Conservation (phyloP, 345 rosid species). For the Ceriops zippeliana region DNA sequence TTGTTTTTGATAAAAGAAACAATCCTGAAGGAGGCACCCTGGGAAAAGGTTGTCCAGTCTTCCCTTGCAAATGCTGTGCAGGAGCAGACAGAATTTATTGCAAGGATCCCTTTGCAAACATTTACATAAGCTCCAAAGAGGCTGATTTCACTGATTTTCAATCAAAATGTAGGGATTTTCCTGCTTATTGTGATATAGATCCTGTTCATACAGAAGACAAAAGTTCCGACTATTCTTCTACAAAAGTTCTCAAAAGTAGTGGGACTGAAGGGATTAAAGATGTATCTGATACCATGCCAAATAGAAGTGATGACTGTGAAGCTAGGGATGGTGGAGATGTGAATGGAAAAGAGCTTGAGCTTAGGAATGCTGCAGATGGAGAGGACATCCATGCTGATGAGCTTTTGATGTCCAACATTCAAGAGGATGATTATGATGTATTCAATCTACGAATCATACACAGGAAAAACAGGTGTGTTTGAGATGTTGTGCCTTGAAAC, state of each 20-base stretch:
- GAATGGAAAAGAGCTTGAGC: slow-evolving; percentile 32
- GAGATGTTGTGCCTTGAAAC: slow-evolving; percentile 1
- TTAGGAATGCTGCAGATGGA: slow-evolving; percentile 31
- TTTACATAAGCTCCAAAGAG: slow-evolving; percentile 22
- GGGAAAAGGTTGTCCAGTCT: slow-evolving; percentile 15
- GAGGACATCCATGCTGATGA: slow-evolving; percentile 43
- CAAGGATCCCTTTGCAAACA: slow-evolving; percentile 17
- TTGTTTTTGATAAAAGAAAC: slow-evolving; percentile 23
- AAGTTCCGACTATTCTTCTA: slow-evolving; percentile 14
- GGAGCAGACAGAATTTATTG: slow-evolving; percentile 16
- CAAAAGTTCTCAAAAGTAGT: slow-evolving; percentile 13
- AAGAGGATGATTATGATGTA: slow-evolving; percentile 72
- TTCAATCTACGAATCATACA: slow-evolving; percentile 81
- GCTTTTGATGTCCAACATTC: slow-evolving; percentile 31
- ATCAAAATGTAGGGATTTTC: slow-evolving; percentile 17
- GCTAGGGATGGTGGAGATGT: slow-evolving; percentile 25
- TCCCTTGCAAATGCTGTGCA: slow-evolving; percentile 24
- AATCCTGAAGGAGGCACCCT: slow-evolving; percentile 16
- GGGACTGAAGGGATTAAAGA: slow-evolving; percentile 27
- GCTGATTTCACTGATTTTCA: slow-evolving; percentile 20
- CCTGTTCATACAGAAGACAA: slow-evolving; percentile 7
- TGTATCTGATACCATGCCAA: slow-evolving; percentile 14
- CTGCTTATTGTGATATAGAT: slow-evolving; percentile 16
- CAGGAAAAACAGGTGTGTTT: slow-evolving; percentile 75
- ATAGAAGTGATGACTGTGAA: slow-evolving; percentile 15